Evolutionary conservation across 768 basidiomycete species (phyloP).

Genomic region (Antrodiella citrinella): DNA sequence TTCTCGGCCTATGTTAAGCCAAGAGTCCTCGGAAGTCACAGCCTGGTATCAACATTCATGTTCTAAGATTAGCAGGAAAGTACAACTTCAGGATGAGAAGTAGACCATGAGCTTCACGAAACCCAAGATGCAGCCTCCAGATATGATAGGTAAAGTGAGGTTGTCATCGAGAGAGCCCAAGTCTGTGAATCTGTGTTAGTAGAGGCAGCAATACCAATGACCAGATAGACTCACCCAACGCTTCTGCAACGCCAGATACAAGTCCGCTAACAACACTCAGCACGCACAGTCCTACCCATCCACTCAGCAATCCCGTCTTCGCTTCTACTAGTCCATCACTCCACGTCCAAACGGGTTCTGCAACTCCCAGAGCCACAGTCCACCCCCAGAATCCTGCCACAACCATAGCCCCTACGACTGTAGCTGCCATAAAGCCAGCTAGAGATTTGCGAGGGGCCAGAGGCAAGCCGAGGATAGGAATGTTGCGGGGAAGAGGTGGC

Average conservation of each 20-base stretch:
- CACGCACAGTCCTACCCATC: slow-evolving; percentile 41
- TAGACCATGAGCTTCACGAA: slow-evolving; percentile 37
- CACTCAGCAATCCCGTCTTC: slow-evolving; percentile 26
- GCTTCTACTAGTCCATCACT: slow-evolving; percentile 33
- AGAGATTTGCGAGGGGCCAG: slow-evolving; percentile 78
- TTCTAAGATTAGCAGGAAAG: not conserved
- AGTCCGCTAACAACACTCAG: slow-evolving; percentile 63
- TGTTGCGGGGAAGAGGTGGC: slow-evolving; percentile 44
- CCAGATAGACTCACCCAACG: slow-evolving; percentile 54
- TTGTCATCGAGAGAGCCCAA: slow-evolving; percentile 85
- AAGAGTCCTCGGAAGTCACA: not conserved
- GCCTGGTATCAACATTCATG: not conserved
- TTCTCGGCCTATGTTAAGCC: not conserved
- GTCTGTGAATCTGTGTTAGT: slow-evolving; percentile 36
- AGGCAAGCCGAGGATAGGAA: slow-evolving; percentile 44
- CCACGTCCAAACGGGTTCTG: slow-evolving; percentile 50
- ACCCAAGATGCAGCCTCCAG: slow-evolving; percentile 64
- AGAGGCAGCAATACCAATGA: not conserved
- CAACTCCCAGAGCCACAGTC: slow-evolving; percentile 39
- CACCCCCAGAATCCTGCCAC: slow-evolving; percentile 66
- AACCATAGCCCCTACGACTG: slow-evolving; percentile 60
- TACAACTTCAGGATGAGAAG: slow-evolving; percentile 15
- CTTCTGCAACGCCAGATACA: slow-evolving; percentile 82
- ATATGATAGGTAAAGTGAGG: slow-evolving; percentile 80
- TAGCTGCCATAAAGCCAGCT: slow-evolving; percentile 77